Evolutionary conservation across 2,329 filamentous ascomycete genomes (phyloP), one percentile per base, ranked within the genome.

Genomic region (Penicillium polonicum): DNA sequence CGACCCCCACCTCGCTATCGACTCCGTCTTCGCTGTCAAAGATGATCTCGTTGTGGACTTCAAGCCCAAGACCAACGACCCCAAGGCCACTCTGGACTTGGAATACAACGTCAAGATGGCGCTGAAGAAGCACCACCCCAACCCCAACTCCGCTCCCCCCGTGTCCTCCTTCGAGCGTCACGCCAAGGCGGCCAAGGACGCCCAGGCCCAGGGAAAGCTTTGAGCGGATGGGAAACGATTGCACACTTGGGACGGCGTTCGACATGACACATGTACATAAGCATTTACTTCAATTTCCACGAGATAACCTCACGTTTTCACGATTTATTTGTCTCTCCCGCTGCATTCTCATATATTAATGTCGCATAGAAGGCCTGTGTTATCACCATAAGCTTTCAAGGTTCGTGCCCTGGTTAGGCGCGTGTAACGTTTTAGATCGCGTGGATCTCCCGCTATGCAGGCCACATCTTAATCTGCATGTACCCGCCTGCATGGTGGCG

Each of bases 11-110:
- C 77, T 85, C 38, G 73, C 75, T 60, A 84, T 81, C 63, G 83
- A 86, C 74, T 83, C 83, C 48, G 83, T 85, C 54, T 85, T 85
- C 65, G 83, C 83, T 12, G 83, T 85, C 73, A 86, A 85, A 77
- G 81, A 85, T 58, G 83, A 85, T 57, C 74, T 85, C 41, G 78
- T 85, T 50, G 80, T 84, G 45, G 79, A 85, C 66, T 85, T 85
- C 69, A 77, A 77, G 68, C 82, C 83, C 52, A 75, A 76, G 68
- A 74, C 80, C 59, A 71, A 74, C 48, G 77, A 81, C 62, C 73
- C 78, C 61, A 81, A 84, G 73, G 83, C 85, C 7, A 70, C 74
- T 59, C 80, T 85, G 71, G 83, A 87, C 72, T 71, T 89, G 53
- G 79, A 82, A 66, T 87, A 88, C 71, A 81, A 89, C 66, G 83